phyloP scores from a whole-genome alignment of 192 early-diverging fungal species.

The Diversispora eburnea region DNA sequence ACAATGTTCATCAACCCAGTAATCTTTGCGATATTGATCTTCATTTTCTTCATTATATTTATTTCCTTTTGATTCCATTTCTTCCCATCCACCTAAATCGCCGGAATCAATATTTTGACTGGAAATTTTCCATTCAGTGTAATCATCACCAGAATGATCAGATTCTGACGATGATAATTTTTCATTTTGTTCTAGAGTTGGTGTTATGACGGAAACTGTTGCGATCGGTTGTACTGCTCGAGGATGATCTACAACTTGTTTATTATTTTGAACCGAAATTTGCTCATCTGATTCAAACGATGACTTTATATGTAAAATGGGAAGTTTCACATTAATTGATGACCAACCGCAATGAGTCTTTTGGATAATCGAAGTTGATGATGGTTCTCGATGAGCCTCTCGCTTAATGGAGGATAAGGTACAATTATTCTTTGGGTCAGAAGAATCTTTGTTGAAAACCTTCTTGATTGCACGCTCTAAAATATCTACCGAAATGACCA shows the following conservation, averaged over 20 bases:
- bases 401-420: neutral
- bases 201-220: no score
- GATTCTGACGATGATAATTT: neutral
- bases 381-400: neutral
- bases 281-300: neutral
- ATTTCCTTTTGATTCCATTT: slow-evolving; percentile 1
- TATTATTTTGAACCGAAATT: neutral
- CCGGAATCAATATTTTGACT: neutral
- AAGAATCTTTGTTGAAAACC: neutral
- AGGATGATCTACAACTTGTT: neutral
- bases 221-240: neutral
- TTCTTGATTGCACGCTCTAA: slow-evolving; percentile 7
- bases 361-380: slow-evolving; percentile 9
- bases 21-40: no score
- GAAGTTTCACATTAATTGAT: slow-evolving; percentile 27
- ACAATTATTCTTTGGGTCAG: neutral
- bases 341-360: slow-evolving; percentile 24
- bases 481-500: neutral
- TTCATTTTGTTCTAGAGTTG: no score
- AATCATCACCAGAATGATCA: neutral
- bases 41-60: no score
- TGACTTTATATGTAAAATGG: neutral
- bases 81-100: slow-evolving; percentile 18
- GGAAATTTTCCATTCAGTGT: neutral
- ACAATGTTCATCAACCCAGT: no score